phyloP scores from a whole-genome alignment of 768 basidiomycete genomes.

The Ramaria sp. region DNA sequence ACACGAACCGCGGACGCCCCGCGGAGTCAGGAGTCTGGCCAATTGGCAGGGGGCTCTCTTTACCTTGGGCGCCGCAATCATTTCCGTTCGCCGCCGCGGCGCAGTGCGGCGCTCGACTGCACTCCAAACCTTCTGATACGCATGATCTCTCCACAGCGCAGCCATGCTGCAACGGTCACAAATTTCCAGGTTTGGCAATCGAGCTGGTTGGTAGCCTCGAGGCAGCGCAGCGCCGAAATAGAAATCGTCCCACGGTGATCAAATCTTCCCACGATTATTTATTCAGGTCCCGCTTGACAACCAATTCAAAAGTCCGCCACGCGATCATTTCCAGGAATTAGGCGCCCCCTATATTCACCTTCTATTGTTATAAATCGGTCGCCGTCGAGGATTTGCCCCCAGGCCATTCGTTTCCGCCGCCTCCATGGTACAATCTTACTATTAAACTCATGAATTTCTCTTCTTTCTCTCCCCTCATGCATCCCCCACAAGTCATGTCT shows the following conservation, averaged over 20 bases:
- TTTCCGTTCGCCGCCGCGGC: background rate
- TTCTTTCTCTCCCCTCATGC: background rate
- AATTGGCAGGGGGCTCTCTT: background rate
- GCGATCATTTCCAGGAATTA: background rate
- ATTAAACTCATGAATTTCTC: constrained; percentile 1
- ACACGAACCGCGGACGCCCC: background rate
- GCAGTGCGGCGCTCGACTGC: background rate
- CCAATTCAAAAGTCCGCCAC: background rate
- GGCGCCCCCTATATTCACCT: background rate
- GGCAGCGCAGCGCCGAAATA: background rate
- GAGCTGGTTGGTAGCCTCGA: constrained; percentile 1
- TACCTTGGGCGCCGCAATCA: background rate
- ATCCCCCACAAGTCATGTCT: constrained; percentile 3
- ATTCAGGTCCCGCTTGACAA: background rate
- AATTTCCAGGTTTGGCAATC: background rate
- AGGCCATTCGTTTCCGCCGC: background rate
- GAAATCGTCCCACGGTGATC: background rate
- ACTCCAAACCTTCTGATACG: background rate
- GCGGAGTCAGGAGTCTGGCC: background rate
- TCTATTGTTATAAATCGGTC: constrained; percentile 6
- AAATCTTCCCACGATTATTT: constrained; percentile 1
- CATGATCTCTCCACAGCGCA: background rate
- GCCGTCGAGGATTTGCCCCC: background rate
- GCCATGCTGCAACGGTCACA: background rate
- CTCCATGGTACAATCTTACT: constrained; percentile 1